phyloP scores from a whole-genome alignment of 2,329 filamentous ascomycete genomes.

The Coniochaeta sp. region DNA sequence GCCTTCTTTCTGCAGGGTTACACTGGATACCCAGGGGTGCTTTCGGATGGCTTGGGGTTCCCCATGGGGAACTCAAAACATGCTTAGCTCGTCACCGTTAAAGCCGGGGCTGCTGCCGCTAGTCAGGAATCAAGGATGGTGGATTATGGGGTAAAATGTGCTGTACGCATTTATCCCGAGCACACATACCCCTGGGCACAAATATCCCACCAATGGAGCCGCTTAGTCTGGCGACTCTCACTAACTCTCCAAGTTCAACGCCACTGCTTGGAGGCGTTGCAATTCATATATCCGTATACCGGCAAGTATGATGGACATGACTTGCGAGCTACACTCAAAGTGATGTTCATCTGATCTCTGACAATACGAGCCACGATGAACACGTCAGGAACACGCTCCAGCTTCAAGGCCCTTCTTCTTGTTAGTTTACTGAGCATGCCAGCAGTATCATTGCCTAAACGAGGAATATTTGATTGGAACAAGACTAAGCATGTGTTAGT shows the following conservation, averaged over 20 bases:
- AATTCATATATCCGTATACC: too few species aligned
- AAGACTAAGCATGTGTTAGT: conserved; percentile 1
- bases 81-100: not conserved
- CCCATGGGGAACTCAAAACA: not conserved
- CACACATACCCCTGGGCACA: not conserved
- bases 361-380: not conserved
- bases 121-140: not conserved
- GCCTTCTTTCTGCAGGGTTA: too few species aligned
- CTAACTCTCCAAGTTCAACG: not conserved
- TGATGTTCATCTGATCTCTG: not conserved
- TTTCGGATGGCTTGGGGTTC: not conserved
- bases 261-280: not conserved
- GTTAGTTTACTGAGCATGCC: not conserved
- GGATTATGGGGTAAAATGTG: not conserved
- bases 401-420: not conserved
- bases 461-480: not conserved
- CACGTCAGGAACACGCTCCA: not conserved
- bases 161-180: not conserved
- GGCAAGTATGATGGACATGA: not conserved
- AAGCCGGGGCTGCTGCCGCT: not conserved
- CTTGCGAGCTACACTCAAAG: not conserved
- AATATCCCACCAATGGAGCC: not conserved
- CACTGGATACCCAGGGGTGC: too few species aligned
- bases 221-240: not conserved
- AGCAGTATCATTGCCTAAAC: not conserved